Evolutionary conservation across 108 stramenopile species (phyloP).

Genomic region (Stephanodiscus triporus): DNA sequence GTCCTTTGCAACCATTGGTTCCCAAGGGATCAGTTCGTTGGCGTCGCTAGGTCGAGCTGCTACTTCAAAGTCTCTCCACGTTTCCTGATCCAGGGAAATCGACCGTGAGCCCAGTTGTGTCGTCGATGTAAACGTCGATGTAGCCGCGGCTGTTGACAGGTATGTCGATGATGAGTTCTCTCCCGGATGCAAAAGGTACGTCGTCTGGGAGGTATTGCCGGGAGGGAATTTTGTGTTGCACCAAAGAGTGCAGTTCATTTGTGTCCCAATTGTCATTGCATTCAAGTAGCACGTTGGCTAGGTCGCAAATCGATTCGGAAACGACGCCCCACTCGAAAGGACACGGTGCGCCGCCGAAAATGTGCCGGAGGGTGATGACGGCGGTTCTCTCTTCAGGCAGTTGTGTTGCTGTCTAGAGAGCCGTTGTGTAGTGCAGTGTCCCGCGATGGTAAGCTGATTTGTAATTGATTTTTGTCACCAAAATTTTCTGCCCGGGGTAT

Average conservation of each 20-base stretch:
- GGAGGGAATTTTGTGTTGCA: not conserved
- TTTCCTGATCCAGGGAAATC: slow-evolving; percentile 14
- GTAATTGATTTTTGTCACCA: not conserved
- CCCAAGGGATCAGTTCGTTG: slow-evolving; percentile 14
- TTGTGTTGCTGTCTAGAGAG: not conserved
- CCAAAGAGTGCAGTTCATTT: not conserved
- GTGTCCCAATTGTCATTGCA: not conserved
- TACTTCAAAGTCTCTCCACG: not conserved
- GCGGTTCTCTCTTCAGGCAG: not conserved
- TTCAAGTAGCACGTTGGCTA: not conserved
- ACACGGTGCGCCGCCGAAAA: not conserved
- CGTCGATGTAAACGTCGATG: too few species aligned
- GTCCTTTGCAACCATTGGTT: not conserved
- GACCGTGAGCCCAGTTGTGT: not conserved
- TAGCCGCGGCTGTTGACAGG: too few species aligned
- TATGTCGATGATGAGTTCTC: not conserved
- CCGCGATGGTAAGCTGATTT: not conserved
- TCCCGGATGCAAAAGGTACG: too few species aligned
- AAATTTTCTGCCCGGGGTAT: not conserved
- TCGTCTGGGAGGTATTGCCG: not conserved
- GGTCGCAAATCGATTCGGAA: not conserved
- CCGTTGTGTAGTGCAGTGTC: not conserved
- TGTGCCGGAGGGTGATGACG: not conserved
- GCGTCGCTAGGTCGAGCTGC: not conserved
- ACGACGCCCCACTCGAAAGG: not conserved